Conservation (phyloP, 2,329 filamentous ascomycete genomes). For the Beauveria sp. region DNA sequence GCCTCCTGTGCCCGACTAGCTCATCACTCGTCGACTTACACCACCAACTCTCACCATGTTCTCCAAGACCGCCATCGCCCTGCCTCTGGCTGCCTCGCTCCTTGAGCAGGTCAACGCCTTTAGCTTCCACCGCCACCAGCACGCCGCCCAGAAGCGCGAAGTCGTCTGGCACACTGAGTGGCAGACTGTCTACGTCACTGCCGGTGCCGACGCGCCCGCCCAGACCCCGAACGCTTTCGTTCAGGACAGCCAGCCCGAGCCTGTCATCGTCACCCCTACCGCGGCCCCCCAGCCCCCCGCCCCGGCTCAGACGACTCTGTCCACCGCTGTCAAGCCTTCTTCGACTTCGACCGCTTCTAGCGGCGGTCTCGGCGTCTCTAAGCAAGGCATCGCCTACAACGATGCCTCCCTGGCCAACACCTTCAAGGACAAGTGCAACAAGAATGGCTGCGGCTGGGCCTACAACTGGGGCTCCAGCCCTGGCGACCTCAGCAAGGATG, state of each 20-base stretch:
- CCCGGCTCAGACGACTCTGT: conserved; percentile 17
- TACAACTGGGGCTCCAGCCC: conserved; percentile 60
- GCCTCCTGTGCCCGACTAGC: not conserved
- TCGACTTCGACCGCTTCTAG: not conserved
- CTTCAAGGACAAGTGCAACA: conserved; percentile 34
- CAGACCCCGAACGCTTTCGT: conserved; percentile 14
- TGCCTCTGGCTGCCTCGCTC: conserved; percentile 35
- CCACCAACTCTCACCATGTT: conserved; percentile 30
- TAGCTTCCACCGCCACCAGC: conserved; percentile 35
- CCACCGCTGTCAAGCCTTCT: conserved; percentile 18
- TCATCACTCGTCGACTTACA: conserved; percentile 1
- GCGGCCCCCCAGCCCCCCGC: conserved; percentile 12
- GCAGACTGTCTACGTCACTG: conserved; percentile 33
- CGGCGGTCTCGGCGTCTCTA: conserved; percentile 21
- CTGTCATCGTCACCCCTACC: conserved; percentile 8
- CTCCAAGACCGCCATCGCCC: conserved; percentile 31
- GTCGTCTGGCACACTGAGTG: conserved; percentile 25
- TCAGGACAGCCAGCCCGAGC: conserved; percentile 11
- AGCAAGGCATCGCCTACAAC: conserved; percentile 67
- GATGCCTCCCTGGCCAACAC: conserved; percentile 41
- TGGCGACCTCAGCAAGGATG: conserved; percentile 32
- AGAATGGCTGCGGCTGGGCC: conserved; percentile 45
- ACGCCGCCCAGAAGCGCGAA: conserved; percentile 28
- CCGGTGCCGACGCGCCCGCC: conserved; percentile 23
- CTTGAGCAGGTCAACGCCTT: conserved; percentile 36